These are phyloP conservation scores for Arachnomyces sp. DNA, from an alignment of 2,329 filamentous ascomycete species.

Conservation along the genomic window DNA sequence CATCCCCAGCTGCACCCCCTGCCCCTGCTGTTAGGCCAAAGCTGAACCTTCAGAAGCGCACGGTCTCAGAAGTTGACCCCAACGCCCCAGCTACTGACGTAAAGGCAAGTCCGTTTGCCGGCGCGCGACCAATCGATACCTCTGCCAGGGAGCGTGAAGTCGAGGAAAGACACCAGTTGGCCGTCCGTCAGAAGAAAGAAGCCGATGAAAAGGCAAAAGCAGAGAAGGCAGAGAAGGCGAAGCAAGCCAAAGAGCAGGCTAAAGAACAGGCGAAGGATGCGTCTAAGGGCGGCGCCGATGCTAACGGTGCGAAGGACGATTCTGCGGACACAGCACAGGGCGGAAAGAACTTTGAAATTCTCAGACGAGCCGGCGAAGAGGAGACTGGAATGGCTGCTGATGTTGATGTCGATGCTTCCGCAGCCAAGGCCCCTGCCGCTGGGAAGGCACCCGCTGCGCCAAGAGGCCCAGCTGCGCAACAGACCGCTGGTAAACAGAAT, in stretches of 20 bases:
- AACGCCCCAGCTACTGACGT: slow-evolving; percentile 49
- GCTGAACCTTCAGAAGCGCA: slow-evolving; percentile 84
- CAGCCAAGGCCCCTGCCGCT: slow-evolving; percentile 19
- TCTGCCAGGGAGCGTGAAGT: slow-evolving; percentile 80
- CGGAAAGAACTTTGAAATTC: slow-evolving; percentile 47
- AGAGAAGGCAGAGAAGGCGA: slow-evolving; percentile 56
- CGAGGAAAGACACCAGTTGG: slow-evolving; percentile 73
- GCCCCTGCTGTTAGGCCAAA: slow-evolving; percentile 62
- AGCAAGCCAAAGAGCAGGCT: slow-evolving; percentile 57
- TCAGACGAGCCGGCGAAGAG: slow-evolving; percentile 42
- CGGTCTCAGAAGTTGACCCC: slow-evolving; percentile 65
- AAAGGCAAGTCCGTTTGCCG: slow-evolving; percentile 90
- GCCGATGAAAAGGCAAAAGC: slow-evolving; percentile 78
- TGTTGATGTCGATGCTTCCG: slow-evolving; percentile 40
- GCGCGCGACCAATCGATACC: slow-evolving; percentile 88
- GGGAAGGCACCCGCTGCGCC: slow-evolving; percentile 11
- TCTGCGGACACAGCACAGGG: slow-evolving; percentile 32
- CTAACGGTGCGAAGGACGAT: slow-evolving; percentile 35
- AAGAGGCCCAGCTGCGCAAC: slow-evolving; percentile 25
- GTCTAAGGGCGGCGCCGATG: slow-evolving; percentile 26
- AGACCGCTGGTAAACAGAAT: slow-evolving; percentile 29
- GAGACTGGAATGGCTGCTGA: slow-evolving; percentile 36
- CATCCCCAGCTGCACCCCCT: slow-evolving; percentile 58
- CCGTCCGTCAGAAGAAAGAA: slow-evolving; percentile 73
- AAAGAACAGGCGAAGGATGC: slow-evolving; percentile 31